Percentiles rank a stretch among this genome's conserved stretches.
phyloP scores from a whole-genome alignment of 805 yeast genomes.

The Pichia nanzhaoensis region DNA sequence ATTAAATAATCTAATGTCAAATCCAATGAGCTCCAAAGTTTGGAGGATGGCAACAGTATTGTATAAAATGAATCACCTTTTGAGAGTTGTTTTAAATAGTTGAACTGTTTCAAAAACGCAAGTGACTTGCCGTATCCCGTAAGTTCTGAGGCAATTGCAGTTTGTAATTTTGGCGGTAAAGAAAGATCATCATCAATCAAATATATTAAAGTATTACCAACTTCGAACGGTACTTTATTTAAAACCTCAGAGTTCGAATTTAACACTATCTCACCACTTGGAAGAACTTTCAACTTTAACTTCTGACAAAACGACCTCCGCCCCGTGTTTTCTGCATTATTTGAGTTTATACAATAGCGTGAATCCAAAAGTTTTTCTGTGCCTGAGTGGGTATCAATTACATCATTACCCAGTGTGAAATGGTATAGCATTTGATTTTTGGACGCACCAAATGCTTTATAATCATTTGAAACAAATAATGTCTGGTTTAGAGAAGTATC shows the following conservation, averaged over 20 bases:
- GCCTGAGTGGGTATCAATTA: slow-evolving; percentile 3
- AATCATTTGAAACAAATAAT: slow-evolving; percentile 42
- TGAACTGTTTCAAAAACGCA: slow-evolving; percentile 45
- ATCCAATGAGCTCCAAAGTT: slow-evolving; percentile 61
- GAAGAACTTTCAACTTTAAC: slow-evolving; percentile 36
- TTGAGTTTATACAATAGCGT: slow-evolving; percentile 36
- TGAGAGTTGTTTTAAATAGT: slow-evolving; percentile 41
- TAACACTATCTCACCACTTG: slow-evolving; percentile 30
- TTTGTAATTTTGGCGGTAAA: slow-evolving; percentile 57
- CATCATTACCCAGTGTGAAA: slow-evolving; percentile 43
- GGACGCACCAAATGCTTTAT: slow-evolving; percentile 24
- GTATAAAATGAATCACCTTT: slow-evolving; percentile 61
- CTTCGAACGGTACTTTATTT: slow-evolving; percentile 31
- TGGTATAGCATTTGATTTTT: slow-evolving; percentile 50
- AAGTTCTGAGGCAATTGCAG: slow-evolving; percentile 53
- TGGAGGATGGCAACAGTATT: slow-evolving; percentile 67
- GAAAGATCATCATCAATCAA: slow-evolving; percentile 52
- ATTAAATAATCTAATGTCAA: slow-evolving; percentile 55
- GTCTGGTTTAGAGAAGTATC: slow-evolving; percentile 48
- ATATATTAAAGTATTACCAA: slow-evolving; percentile 66
- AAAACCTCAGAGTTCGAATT: slow-evolving; percentile 52
- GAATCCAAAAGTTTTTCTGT: slow-evolving; percentile 37
- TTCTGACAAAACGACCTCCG: slow-evolving; percentile 45
- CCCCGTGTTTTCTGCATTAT: slow-evolving; percentile 26
- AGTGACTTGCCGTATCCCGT: slow-evolving; percentile 61